Evolutionary conservation across 192 early-diverging fungal genomes (phyloP), one percentile per base, ranked within the genome.

Genomic region (Chytriomyces hyalinus): DNA sequence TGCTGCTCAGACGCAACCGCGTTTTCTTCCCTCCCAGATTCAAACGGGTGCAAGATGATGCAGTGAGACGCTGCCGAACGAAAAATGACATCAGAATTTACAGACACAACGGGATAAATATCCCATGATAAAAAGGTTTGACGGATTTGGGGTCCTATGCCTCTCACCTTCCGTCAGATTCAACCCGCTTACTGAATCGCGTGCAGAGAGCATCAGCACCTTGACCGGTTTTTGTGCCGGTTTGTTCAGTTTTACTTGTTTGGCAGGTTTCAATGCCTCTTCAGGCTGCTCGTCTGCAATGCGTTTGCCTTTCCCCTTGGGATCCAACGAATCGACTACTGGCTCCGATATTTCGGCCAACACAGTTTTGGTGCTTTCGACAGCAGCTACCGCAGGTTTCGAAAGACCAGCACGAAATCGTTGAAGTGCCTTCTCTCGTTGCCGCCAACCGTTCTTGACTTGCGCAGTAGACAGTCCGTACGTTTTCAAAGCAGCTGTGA

Each of bases 151-250:
- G 36, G 36, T 36, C 36, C 36, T 3, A 36, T 36, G 36, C 10
- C 70, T 72, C 13, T 72, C 13, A 76, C 75, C 75, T 76, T 76
- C 75, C 3, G 75, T 76, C 75, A 76, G 49, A 17, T 76, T 76
- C 65, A 76, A 70, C 9, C 75, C 75, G 43, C 75, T 76, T 6
- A 76, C 75, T 48, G 75, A 76, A 53, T 76, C 75, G 10, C 43
- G n/a, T 4, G 75, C 75, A 49, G 75, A 76, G 15, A 76, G 68
- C 65, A 76, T 76, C 7, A 76, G 46, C 17, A 76, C 75, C 48
- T 28, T 76, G 13, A 76, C 68, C 36, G 36, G 36, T 4, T 36
- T 36, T 36, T 36, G 36, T 0, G 36, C 36, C 36, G 36, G 36
- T 36, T 36, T 36, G 4, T 36, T 36, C 36, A 36, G 36, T 36